A percentile compares a stretch with the other conserved stretches of the same genome.
Evolutionary conservation across 345 rosid genomes (phyloP).

Genomic region (Citrus reticulata): DNA sequence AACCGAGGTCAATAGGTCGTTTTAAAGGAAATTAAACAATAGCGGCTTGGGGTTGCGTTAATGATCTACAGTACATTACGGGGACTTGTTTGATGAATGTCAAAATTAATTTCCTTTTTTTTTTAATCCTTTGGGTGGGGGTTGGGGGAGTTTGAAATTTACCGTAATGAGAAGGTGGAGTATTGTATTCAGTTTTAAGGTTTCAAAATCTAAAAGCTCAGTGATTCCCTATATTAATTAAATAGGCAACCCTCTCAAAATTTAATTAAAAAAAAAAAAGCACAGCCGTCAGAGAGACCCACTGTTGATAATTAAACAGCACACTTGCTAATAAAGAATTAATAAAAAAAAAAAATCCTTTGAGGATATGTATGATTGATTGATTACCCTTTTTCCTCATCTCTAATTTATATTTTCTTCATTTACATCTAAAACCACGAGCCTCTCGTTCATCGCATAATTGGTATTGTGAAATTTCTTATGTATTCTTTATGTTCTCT

Average conservation of each 20-base stretch:
- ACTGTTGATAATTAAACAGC: not conserved
- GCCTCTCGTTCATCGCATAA: conserved; percentile 6
- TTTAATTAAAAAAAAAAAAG: too few relatives aligned
- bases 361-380: conserved; percentile 16
- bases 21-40: too few relatives aligned
- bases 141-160: too few relatives aligned
- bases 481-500: conserved; percentile 24
- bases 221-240: conserved; percentile 5
- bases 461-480: not conserved
- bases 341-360: not conserved
- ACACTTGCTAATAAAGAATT: conserved; percentile 12
- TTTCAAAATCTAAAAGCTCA: not conserved
- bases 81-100: too few relatives aligned
- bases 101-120: too few relatives aligned
- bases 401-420: conserved; percentile 1
- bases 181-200: not conserved
- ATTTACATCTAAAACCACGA: conserved; percentile 14
- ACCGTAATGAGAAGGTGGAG: too few relatives aligned
- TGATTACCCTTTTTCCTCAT: conserved; percentile 1
- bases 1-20: too few relatives aligned
- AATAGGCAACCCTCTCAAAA: too few relatives aligned
- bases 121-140: too few relatives aligned
- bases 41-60: too few relatives aligned
- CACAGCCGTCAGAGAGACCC: not conserved
- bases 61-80: too few relatives aligned